A percentile compares a stretch with the other conserved stretches of the same genome.
These are phyloP conservation scores for Carallia pectinifolia DNA, from an alignment of 345 rosid genomes.

Conservation along the genomic window DNA sequence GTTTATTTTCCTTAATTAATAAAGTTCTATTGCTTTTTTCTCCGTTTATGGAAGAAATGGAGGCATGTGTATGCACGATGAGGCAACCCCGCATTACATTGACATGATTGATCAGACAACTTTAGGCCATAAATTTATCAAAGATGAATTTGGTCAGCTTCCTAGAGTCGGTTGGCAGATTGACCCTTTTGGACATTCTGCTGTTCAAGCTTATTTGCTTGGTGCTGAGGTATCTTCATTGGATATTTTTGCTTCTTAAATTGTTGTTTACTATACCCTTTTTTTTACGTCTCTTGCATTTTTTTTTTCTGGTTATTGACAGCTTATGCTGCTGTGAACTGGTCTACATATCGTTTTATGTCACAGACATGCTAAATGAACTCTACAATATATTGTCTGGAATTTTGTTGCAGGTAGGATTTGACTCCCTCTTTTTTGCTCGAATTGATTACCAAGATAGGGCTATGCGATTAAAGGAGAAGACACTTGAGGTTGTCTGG, in stretches of 20 bases:
- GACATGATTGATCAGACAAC: constrained; percentile 97
- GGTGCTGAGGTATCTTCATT: constrained; percentile 72
- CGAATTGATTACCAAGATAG: constrained; percentile 97
- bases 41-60: constrained; percentile 56
- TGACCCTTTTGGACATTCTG: constrained; percentile 95
- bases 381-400: background rate
- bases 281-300: background rate
- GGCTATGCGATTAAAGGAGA: constrained; percentile 72
- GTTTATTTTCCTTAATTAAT: constrained; percentile 1
- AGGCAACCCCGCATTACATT: constrained; percentile 86
- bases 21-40: background rate
- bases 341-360: background rate
- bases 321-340: background rate
- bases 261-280: background rate
- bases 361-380: background rate
- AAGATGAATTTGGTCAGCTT: constrained; percentile 67
- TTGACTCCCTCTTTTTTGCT: constrained; percentile 89
- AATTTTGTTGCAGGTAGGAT: constrained; percentile 66
- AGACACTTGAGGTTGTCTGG: constrained; percentile 92
- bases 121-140: constrained; percentile 77
- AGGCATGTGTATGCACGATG: constrained; percentile 94
- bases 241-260: constrained; percentile 3
- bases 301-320: background rate
- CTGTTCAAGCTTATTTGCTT: constrained; percentile 89
- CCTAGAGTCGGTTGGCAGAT: constrained; percentile 99